Conservation (phyloP, 345 rosid species). For the Salix udensis region DNA sequence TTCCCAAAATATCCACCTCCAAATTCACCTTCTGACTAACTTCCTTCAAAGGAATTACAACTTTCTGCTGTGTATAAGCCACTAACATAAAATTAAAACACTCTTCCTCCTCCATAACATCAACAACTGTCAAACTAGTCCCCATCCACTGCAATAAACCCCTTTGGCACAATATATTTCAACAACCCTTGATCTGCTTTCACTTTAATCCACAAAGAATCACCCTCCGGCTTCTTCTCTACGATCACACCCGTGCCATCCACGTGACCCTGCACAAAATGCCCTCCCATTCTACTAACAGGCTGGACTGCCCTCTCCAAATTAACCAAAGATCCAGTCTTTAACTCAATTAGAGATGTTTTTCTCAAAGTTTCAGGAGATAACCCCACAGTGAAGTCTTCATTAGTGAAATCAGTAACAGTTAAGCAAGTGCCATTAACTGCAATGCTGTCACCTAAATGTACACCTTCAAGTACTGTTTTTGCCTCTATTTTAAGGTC, state of each 20-base stretch:
- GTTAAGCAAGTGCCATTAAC: slow-evolving; percentile 86
- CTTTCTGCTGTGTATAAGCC: slow-evolving; percentile 71
- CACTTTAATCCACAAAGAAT: slow-evolving; percentile 85
- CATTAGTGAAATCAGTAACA: slow-evolving; percentile 52
- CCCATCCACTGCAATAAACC: slow-evolving; percentile 84
- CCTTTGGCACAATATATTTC: slow-evolving; percentile 78
- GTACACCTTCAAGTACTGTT: slow-evolving; percentile 60
- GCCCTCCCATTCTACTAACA: slow-evolving; percentile 76
- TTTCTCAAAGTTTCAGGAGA: slow-evolving; percentile 77
- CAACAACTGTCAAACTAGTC: slow-evolving; percentile 88
- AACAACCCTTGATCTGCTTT: slow-evolving; percentile 46
- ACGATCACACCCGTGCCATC: slow-evolving; percentile 86
- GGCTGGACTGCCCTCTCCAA: slow-evolving; percentile 87
- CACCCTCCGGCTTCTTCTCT: slow-evolving; percentile 54
- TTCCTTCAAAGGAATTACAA: slow-evolving; percentile 66
- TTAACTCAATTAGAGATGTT: slow-evolving; percentile 64
- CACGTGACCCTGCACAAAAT: slow-evolving; percentile 92
- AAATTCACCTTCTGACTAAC: slow-evolving; percentile 81
- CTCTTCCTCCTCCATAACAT: slow-evolving; percentile 66
- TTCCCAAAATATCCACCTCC: slow-evolving; percentile 90
- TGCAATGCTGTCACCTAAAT: slow-evolving; percentile 82
- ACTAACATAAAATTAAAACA: slow-evolving; percentile 87
- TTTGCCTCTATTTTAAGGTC: slow-evolving; percentile 55
- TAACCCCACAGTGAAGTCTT: slow-evolving; percentile 65
- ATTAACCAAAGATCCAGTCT: slow-evolving; percentile 68